Evolutionary conservation across 495 filamentous ascomycete genomes (phyloP).

Genomic region (Paragyromitra xinjiangensis): DNA sequence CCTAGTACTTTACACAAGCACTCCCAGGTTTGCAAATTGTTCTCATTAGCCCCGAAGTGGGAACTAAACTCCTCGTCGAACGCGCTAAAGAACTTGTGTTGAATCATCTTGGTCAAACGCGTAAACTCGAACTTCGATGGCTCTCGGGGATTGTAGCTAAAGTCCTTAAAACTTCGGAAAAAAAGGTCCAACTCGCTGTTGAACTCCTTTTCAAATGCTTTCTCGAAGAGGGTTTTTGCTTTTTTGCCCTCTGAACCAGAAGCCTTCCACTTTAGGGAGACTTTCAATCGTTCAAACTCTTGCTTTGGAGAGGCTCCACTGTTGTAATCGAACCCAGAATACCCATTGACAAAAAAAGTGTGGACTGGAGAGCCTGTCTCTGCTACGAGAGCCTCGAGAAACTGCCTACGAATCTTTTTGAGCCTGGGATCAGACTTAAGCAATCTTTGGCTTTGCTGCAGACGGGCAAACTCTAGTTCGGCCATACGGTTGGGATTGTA

Average conservation of each 20-base stretch:
- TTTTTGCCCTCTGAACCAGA: no score
- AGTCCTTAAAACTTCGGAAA: slow-evolving; percentile 14
- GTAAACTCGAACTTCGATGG: slow-evolving; percentile 21
- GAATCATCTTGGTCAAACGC: slow-evolving; percentile 5
- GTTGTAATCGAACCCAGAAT: slow-evolving; percentile 13
- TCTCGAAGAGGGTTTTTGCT: not conserved
- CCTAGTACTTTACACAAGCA: slow-evolving; percentile 21
- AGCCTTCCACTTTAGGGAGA: not conserved
- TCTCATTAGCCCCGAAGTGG: slow-evolving; percentile 9
- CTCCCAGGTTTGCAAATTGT: slow-evolving; percentile 8
- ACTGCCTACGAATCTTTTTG: not conserved
- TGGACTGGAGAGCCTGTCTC: slow-evolving; percentile 29
- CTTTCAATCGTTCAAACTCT: slow-evolving; percentile 1
- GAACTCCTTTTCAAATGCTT: slow-evolving; percentile 21
- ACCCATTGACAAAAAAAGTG: not conserved
- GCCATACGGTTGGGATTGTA: not conserved
- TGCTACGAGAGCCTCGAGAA: not conserved
- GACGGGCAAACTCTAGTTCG: slow-evolving; percentile 8
- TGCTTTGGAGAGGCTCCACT: not conserved
- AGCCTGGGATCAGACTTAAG: not conserved
- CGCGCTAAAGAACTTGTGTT: slow-evolving; percentile 7
- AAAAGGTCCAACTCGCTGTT: slow-evolving; percentile 27
- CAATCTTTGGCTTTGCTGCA: not conserved
- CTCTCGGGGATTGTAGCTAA: slow-evolving; percentile 35
- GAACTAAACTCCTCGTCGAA: slow-evolving; percentile 15